Evolutionary conservation across 352 stramenopile species (phyloP), one percentile per base, ranked within the genome.

Genomic region (Globisporangium polare): DNA sequence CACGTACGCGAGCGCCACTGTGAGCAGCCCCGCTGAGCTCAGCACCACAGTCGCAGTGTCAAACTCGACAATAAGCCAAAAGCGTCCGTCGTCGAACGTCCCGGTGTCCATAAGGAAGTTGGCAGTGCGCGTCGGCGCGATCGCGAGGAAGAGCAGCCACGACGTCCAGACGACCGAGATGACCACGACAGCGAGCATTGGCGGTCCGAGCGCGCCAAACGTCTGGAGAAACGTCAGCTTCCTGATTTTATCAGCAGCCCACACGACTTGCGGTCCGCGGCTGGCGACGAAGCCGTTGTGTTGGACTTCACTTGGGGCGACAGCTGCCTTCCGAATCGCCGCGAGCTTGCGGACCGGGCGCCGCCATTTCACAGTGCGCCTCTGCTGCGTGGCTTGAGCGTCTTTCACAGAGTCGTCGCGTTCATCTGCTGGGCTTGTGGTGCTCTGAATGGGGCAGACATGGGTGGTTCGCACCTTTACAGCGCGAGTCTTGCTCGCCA

Each of bases 91-190:
- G 37, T 82, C 67, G 12, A 65, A 78, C 5, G 66, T 60, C 2
- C 52, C 60, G 0, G 69, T 79, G 50, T 67, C 54, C 71, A 82
- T 75, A 41, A 82, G 60, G 22, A 53, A 68, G 45, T 79, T 82
- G 10, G 67, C 71, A 0, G 65, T 68, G 31, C 42, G 46, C 42
- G 74, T 80, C 4, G 69, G 74, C 20, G 62, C 65, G 20, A 73
- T 7, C 1, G 53, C 65, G 15, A 79, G 49, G 0, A 71, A 27
- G 5, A 80, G 67, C 17, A 82, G 59, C 71, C 64, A 77, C 29
- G 31, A 12, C 1, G 69, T 74, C 73, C 73, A 81, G 1, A 24
- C 57, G 9, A 74, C 45, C 13, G 70, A 72, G n/a, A 76, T 15
- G 5, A 72, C 0, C 2, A 54, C 31, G 20, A 60, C 31, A 12